A percentile compares a stretch with the other conserved stretches of the same genome.
phyloP scores from a whole-genome alignment of 768 basidiomycete species.

The Leccinum olivaceopallidum region DNA sequence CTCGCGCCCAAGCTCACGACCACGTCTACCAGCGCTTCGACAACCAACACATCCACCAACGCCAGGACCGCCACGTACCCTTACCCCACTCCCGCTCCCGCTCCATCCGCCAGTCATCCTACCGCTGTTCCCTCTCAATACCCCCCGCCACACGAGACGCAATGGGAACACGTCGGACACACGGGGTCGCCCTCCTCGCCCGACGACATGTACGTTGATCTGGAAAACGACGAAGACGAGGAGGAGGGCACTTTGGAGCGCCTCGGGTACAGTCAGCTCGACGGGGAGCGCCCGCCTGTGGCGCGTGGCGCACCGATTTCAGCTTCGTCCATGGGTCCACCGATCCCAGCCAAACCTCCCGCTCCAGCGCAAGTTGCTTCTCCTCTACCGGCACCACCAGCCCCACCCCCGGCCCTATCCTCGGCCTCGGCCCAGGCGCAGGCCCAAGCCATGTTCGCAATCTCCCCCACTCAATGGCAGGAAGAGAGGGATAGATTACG shows the following conservation, averaged over 20 bases:
- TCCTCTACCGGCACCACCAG: neutral
- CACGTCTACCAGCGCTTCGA: neutral
- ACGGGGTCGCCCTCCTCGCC: constrained; percentile 14
- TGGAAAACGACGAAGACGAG: neutral
- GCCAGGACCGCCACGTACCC: neutral
- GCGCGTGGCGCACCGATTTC: neutral
- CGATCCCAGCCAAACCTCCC: neutral
- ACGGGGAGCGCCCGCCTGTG: neutral
- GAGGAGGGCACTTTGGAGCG: constrained; percentile 11
- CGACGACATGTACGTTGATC: constrained; percentile 10
- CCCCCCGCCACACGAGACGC: constrained; percentile 15
- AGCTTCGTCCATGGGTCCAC: neutral
- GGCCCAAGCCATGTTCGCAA: too few species aligned
- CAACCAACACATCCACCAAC: neutral
- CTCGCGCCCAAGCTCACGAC: constrained; percentile 28
- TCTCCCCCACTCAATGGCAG: neutral
- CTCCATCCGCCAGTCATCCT: neutral
- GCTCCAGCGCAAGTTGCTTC: neutral
- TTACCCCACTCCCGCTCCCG: neutral
- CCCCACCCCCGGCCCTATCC: neutral
- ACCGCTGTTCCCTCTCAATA: constrained; percentile 9
- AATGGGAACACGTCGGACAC: constrained; percentile 25
- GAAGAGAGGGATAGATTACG: constrained; percentile 15
- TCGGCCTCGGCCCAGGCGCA: neutral
- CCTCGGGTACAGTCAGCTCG: constrained; percentile 26